phyloP scores from a whole-genome alignment of 2,329 filamentous ascomycete species.

The Ophiocordyceps robertsii region DNA sequence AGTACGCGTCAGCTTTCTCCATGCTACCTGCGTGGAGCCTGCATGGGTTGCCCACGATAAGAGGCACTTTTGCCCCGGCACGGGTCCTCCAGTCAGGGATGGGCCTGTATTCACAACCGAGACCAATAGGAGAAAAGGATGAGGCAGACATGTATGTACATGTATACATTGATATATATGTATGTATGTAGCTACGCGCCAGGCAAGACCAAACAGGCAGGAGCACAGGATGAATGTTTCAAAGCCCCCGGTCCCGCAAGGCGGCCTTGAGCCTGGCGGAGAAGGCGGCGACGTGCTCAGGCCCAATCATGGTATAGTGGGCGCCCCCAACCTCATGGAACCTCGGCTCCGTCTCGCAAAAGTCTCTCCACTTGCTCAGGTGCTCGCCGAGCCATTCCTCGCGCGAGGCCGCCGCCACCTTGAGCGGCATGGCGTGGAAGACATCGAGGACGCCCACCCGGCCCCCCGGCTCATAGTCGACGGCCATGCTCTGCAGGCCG shows the following conservation, averaged over 20 bases:
- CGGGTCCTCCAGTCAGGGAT: no score
- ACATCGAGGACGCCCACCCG: constrained; percentile 1
- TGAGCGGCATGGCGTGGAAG: constrained; percentile 1
- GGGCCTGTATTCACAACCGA: no score
- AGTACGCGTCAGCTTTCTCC: no score
- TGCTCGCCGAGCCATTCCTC: constrained; percentile 2
- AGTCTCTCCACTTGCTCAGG: constrained; percentile 1
- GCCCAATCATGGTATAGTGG: constrained; percentile 2
- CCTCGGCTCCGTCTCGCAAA: not conserved
- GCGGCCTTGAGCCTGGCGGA: not conserved
- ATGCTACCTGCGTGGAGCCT: no score
- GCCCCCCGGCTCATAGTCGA: constrained; percentile 22
- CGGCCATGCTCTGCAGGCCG: constrained; percentile 16
- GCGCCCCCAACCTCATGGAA: constrained; percentile 3
- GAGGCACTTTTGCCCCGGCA: no score
- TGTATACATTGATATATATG: no score
- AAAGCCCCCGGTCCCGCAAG: not conserved
- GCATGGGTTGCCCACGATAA: no score
- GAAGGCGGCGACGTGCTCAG: not conserved
- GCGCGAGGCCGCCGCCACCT: not conserved
- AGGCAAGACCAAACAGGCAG: no score
- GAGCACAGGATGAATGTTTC: no score
- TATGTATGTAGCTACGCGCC: no score
- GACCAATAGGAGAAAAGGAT: no score
- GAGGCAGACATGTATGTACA: no score